These are phyloP conservation scores for Paraleonurus japonicus DNA, from an alignment of 257 asterid species.

Conservation along the genomic window DNA sequence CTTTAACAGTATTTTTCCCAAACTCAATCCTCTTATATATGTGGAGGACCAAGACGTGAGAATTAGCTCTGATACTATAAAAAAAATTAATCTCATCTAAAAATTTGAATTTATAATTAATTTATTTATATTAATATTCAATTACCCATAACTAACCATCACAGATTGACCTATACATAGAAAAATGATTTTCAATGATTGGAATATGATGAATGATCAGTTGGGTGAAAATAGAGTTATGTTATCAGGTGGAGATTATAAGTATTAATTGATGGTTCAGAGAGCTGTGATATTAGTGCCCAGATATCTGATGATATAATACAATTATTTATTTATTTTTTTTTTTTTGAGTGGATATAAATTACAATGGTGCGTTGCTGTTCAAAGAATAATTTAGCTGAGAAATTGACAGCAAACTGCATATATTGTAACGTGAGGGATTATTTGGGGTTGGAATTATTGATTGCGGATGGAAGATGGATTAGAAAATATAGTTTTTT, in stretches of 20 bases:
- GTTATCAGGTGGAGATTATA: slow-evolving; percentile 8
- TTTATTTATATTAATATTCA: no score
- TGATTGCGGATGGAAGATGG: no score
- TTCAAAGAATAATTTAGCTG: slow-evolving; percentile 10
- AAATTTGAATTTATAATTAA: no score
- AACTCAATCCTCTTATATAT: no score
- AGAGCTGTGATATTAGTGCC: background rate
- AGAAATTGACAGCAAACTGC: background rate
- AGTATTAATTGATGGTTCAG: background rate
- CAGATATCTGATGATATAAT: background rate
- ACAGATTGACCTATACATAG: background rate
- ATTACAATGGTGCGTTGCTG: background rate
- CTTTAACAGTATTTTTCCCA: no score
- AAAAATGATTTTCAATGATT: slow-evolving; percentile 24
- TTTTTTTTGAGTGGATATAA: no score
- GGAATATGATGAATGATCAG: slow-evolving; percentile 10
- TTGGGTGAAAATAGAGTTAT: background rate
- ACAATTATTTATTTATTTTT: no score
- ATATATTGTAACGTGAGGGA: background rate
- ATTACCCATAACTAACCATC: background rate
- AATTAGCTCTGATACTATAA: no score
- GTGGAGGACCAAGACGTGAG: no score
- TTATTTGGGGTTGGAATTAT: background rate
- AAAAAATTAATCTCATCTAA: no score
- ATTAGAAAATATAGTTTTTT: no score